Percentiles rank a stretch among this genome's conserved stretches.
phyloP scores from a whole-genome alignment of 2,329 filamentous ascomycete species.

The Alternaria hordeiaustralica region DNA sequence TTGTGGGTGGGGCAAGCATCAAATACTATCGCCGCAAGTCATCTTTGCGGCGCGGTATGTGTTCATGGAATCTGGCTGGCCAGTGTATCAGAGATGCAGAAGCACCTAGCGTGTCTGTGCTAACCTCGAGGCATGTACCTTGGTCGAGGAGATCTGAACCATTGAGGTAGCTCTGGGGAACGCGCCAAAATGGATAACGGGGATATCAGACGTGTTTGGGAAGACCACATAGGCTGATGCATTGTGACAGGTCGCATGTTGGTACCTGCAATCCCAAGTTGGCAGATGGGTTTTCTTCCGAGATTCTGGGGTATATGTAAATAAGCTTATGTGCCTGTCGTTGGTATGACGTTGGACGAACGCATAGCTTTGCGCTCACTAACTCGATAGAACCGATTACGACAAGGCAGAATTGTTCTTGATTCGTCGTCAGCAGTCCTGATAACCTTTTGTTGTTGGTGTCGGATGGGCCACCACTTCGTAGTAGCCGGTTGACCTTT shows the following conservation, averaged over 20 bases:
- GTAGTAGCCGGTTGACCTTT: background rate
- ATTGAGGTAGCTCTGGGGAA: background rate
- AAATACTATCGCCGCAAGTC: slow-evolving; percentile 7
- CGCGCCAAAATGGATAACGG: background rate
- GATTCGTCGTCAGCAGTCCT: background rate
- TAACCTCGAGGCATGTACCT: background rate
- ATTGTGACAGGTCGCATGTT: background rate
- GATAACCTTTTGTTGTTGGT: background rate
- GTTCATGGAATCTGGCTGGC: background rate
- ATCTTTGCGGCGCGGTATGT: slow-evolving; percentile 1
- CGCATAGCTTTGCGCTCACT: background rate
- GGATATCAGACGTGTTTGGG: background rate
- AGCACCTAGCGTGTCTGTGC: background rate
- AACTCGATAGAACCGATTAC: background rate
- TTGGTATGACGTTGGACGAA: background rate
- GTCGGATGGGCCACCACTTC: background rate
- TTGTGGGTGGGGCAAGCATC: background rate
- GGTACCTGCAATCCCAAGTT: background rate
- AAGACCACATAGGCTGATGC: background rate
- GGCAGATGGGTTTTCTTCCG: background rate
- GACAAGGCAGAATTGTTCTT: background rate
- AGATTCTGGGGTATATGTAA: background rate
- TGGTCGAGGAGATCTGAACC: slow-evolving; percentile 1
- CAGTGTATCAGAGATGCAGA: background rate
- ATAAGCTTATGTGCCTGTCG: background rate